Evolutionary conservation across 352 stramenopile genomes (phyloP), one percentile per base, ranked within the genome.

Genomic region (Pythium insidiosum): DNA sequence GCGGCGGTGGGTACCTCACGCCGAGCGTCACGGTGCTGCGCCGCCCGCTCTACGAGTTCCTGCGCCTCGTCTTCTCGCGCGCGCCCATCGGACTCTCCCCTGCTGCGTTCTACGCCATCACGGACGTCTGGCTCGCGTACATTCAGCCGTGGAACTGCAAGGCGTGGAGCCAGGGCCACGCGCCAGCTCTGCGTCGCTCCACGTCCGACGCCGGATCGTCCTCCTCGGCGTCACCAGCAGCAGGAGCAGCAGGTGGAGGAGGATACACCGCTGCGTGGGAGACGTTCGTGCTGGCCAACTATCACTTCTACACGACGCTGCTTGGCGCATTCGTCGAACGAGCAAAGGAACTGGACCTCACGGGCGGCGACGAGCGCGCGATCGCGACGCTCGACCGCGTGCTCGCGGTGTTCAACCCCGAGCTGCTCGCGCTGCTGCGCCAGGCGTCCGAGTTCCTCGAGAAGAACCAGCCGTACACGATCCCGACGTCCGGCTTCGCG

Each of bases 261-360:
- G 34, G 47, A 31, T 94, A 88, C 52, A 71, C 75, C 7, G 38
- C 68, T 0, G 64, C 46, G 12, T 94, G 78, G 74, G 73, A 85
- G 49, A 83, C 68, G 22, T 94, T 80, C 41, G 77, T 94, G 16
- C 50, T 94, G 30, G 82, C 82, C 41, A 94, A 94, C 58, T 91
- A 90, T 46, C 79, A 92, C 48, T 94, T 92, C 43, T 94, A 94
- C 56, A 89, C 82, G 41, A 79, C 70, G 18, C 58, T 94, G 5
- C 48, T 94, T 3, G 82, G 82, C 13, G 69, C 59, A 6, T 92
- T 94, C 61, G 66, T 91, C 34, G 71, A 88, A 51, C 71, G 77
- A 6, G 75, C 79, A 10, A 89, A 86, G 43, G 82, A 94, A 38
- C 47, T 94, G n/a, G 79, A 94, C 25, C 87, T 89, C 33, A 82